Percentiles rank a stretch among this genome's conserved stretches.
Evolutionary conservation across 164 flowering plant species (phyloP).

Genomic region (Dillenia turbinata): DNA sequence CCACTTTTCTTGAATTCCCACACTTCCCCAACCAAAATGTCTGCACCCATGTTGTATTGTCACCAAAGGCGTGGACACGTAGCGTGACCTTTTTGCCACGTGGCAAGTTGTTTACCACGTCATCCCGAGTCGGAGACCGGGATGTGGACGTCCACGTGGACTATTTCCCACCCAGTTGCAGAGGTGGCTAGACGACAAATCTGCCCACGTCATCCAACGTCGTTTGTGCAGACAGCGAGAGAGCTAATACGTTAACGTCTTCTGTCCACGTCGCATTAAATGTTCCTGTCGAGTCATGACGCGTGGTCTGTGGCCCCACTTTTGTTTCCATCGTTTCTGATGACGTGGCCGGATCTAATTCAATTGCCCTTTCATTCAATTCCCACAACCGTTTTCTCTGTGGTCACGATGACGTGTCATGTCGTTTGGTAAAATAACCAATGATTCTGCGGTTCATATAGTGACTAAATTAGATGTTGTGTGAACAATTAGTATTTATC

Average conservation of each 20-base stretch:
- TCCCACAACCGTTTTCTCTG: no score
- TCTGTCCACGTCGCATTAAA: not conserved
- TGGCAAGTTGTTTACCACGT: constrained; percentile 3
- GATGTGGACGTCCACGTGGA: constrained; percentile 26
- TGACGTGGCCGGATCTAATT: constrained; percentile 7
- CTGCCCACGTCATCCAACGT: constrained; percentile 2
- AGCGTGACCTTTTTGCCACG: no score
- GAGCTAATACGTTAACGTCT: constrained; percentile 5
- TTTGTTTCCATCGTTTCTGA: not conserved
- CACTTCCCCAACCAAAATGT: no score
- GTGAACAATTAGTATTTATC: no score
- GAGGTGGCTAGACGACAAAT: not conserved
- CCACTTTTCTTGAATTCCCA: no score
- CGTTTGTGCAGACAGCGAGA: no score
- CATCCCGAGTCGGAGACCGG: not conserved
- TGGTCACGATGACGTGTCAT: no score
- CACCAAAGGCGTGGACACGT: not conserved
- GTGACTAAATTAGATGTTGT: no score
- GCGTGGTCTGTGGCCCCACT: not conserved
- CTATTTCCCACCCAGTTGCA: not conserved
- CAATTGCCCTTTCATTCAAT: not conserved
- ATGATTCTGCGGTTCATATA: no score
- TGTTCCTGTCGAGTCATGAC: constrained; percentile 1
- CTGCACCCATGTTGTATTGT: no score
- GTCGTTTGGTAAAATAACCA: no score